Evolutionary conservation across 2,329 filamentous ascomycete species (phyloP).

Genomic region (Hypoxylon sp.): DNA sequence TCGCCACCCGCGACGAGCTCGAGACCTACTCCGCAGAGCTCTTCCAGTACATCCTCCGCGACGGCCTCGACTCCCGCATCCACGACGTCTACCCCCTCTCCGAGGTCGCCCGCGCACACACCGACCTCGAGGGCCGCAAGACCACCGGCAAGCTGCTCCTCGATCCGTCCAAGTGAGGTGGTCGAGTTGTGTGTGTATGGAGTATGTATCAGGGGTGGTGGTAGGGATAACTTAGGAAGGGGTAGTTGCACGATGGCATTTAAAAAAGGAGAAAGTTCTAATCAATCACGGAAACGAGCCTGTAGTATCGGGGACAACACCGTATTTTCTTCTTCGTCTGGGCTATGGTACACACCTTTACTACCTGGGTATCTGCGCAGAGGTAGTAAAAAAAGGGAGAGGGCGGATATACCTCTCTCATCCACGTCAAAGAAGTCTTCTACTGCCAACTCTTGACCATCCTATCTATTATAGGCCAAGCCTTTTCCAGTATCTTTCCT

Average conservation of each 20-base stretch:
- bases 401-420: not conserved
- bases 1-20: conserved; percentile 73
- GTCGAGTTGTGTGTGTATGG: too few species aligned
- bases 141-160: conserved; percentile 85
- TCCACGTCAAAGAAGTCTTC: not conserved
- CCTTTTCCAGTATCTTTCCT: not conserved
- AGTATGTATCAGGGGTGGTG: too few species aligned
- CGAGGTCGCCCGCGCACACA: conserved; percentile 75
- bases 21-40: conserved; percentile 75
- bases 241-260: too few species aligned
- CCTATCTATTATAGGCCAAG: not conserved
- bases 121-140: conserved; percentile 80
- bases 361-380: not conserved
- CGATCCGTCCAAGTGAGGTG: conserved; percentile 43
- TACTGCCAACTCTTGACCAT: not conserved
- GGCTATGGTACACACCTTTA: not conserved
- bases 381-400: not conserved
- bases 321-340: not conserved
- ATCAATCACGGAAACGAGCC: not conserved
- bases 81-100: conserved; percentile 80
- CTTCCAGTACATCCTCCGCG: conserved; percentile 73
- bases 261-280: too few species aligned
- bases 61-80: conserved; percentile 75
- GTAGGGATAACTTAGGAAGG: not conserved
- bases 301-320: not conserved